Percentiles rank a stretch among this genome's conserved stretches.
These are phyloP conservation scores for Strobilomyces dryophilus DNA, from an alignment of 768 basidiomycete genomes.

Conservation along the genomic window DNA sequence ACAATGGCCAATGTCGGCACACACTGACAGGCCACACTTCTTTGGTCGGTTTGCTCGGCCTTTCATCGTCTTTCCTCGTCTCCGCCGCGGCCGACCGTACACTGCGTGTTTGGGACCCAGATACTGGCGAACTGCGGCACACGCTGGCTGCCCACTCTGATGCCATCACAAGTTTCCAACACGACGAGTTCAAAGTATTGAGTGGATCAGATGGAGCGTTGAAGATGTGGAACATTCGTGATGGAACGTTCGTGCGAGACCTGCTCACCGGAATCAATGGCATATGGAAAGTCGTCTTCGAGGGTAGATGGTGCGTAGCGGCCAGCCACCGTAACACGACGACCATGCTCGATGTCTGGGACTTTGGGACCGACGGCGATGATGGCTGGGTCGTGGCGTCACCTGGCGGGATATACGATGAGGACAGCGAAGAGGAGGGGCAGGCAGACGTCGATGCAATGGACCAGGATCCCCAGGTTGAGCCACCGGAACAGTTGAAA, in stretches of 20 bases:
- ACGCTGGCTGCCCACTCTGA: constrained; percentile 88
- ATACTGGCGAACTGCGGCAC: constrained; percentile 73
- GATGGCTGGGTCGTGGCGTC: constrained; percentile 85
- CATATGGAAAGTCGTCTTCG: constrained; percentile 97
- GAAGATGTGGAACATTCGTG: constrained; percentile 96
- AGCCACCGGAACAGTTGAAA: constrained; percentile 30
- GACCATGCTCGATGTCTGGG: constrained; percentile 87
- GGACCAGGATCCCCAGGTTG: constrained; percentile 56
- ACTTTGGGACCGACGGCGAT: constrained; percentile 71
- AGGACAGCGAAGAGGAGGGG: constrained; percentile 45
- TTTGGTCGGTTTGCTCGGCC: constrained; percentile 87
- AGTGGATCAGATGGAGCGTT: constrained; percentile 94
- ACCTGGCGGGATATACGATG: constrained; percentile 70
- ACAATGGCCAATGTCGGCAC: constrained; percentile 74
- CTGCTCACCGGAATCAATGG: constrained; percentile 87
- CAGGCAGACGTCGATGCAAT: constrained; percentile 65
- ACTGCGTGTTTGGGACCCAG: constrained; percentile 91
- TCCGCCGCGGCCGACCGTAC: constrained; percentile 97
- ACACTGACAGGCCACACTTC: constrained; percentile 89
- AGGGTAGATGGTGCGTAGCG: constrained; percentile 91
- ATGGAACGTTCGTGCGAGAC: constrained; percentile 83
- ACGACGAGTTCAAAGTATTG: constrained; percentile 96
- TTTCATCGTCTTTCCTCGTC: constrained; percentile 87
- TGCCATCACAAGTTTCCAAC: constrained; percentile 99
- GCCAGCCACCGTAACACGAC: constrained; percentile 79